Evolutionary conservation across 352 stramenopile species (phyloP).

Genomic region (Aphanomyces stellatus): DNA sequence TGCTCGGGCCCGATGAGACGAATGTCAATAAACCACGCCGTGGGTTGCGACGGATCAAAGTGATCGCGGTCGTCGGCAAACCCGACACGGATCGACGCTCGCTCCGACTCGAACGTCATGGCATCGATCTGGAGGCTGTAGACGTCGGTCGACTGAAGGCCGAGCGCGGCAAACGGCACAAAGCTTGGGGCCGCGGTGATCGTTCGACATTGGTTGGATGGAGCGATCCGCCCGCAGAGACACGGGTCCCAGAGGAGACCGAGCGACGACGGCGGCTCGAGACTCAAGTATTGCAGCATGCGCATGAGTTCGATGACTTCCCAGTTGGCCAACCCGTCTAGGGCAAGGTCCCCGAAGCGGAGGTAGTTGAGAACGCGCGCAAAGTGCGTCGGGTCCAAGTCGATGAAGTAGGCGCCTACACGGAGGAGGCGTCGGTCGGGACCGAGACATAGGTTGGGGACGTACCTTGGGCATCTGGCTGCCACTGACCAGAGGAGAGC

Average conservation of each 20-base stretch:
- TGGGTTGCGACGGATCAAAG: background rate
- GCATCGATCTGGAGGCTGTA: background rate
- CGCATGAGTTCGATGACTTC: background rate
- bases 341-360: background rate
- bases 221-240: background rate
- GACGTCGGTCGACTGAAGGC: background rate
- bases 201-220: background rate
- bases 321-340: background rate
- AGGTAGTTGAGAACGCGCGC: conserved; percentile 7
- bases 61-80: background rate
- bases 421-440: background rate
- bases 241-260: background rate
- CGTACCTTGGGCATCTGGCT: conserved; percentile 15
- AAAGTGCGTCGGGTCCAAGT: conserved; percentile 12
- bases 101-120: background rate
- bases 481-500: conserved; percentile 7
- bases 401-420: conserved; percentile 20
- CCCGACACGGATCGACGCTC: background rate
- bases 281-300: conserved; percentile 4
- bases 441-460: background rate
- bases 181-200: background rate
- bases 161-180: background rate
- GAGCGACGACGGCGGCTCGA: background rate
- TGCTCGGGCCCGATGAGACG: background rate
- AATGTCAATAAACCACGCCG: background rate